Percentiles rank a stretch among this genome's conserved stretches.
phyloP scores from a whole-genome alignment of 2,329 filamentous ascomycete species.

The Neonectria neomacrospora region DNA sequence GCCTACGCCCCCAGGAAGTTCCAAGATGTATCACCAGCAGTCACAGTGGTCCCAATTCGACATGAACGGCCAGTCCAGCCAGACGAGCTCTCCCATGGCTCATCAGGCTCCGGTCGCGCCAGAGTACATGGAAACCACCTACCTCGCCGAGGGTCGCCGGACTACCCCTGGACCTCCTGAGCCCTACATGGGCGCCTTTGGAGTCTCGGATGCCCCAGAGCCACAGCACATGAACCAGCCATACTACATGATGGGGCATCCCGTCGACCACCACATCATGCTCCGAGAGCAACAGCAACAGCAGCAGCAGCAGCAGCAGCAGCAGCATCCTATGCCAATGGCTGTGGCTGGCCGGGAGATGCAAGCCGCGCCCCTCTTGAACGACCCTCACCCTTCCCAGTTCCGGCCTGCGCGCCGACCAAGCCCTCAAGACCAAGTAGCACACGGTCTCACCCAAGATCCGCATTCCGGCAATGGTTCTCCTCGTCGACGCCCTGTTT shows the following conservation, averaged over 20 bases:
- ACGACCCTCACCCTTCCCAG: conserved; percentile 38
- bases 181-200: conserved; percentile 51
- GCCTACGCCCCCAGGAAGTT: conserved; percentile 60
- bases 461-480: conserved; percentile 42
- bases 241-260: conserved; percentile 46
- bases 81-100: conserved; percentile 59
- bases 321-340: conserved; percentile 37
- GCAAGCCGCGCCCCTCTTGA: conserved; percentile 37
- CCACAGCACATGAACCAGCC: conserved; percentile 40
- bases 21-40: conserved; percentile 58
- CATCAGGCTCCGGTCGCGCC: conserved; percentile 50
- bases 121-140: conserved; percentile 50
- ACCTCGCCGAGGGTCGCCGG: conserved; percentile 53
- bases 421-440: conserved; percentile 37
- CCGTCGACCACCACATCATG: conserved; percentile 44
- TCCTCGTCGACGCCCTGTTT: conserved; percentile 42
- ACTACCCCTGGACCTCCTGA: conserved; percentile 52
- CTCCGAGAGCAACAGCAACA: conserved; percentile 33
- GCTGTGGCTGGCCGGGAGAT: conserved; percentile 42
- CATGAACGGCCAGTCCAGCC: conserved; percentile 54
- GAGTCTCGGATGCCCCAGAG: conserved; percentile 49
- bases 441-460: conserved; percentile 25
- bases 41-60: conserved; percentile 52
- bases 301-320: conserved; percentile 24
- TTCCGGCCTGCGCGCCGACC: conserved; percentile 38